Conservation (phyloP, 129 eudicot genomes). For the Tanacetum coccineum region DNA sequence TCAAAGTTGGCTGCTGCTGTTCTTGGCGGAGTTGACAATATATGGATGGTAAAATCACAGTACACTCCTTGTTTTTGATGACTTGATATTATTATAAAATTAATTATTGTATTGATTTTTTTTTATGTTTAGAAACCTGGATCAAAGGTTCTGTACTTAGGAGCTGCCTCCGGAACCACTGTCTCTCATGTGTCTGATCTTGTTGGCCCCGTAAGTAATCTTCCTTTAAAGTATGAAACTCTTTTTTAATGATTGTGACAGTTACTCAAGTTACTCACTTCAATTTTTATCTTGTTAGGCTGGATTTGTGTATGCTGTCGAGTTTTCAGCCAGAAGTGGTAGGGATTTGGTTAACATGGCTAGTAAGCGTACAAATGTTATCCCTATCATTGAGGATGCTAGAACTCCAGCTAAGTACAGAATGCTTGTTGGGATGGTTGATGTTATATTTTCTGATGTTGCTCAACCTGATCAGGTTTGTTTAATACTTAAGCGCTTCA, state of each 20-base stretch:
- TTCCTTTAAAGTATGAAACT: no score
- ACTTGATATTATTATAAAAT: not conserved
- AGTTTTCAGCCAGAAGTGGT: conserved; percentile 92
- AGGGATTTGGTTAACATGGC: conserved; percentile 93
- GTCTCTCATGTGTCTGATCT: conserved; percentile 95
- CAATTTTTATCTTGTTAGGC: conserved; percentile 22
- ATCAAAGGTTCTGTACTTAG: conserved; percentile 74
- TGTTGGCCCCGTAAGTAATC: conserved; percentile 59
- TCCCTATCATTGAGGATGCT: conserved; percentile 96
- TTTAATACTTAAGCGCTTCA: not conserved
- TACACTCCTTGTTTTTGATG: not conserved
- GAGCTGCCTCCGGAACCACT: conserved; percentile 96
- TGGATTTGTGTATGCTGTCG: conserved; percentile 90
- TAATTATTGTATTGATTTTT: not conserved
- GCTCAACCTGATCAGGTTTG: conserved; percentile 97
- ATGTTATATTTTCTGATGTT: conserved; percentile 93
- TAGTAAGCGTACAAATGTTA: conserved; percentile 79
- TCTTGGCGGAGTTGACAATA: conserved; percentile 90
- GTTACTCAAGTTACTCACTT: not conserved
- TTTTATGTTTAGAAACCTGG: conserved; percentile 65
- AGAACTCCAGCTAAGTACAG: conserved; percentile 88
- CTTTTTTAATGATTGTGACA: not conserved
- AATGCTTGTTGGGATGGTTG: conserved; percentile 95
- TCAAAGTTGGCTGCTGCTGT: conserved; percentile 84
- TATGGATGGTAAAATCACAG: conserved; percentile 67